These are phyloP conservation scores for Phyllosticta paracitricarpa DNA, from an alignment of 2,329 filamentous ascomycete genomes.

Conservation along the genomic window DNA sequence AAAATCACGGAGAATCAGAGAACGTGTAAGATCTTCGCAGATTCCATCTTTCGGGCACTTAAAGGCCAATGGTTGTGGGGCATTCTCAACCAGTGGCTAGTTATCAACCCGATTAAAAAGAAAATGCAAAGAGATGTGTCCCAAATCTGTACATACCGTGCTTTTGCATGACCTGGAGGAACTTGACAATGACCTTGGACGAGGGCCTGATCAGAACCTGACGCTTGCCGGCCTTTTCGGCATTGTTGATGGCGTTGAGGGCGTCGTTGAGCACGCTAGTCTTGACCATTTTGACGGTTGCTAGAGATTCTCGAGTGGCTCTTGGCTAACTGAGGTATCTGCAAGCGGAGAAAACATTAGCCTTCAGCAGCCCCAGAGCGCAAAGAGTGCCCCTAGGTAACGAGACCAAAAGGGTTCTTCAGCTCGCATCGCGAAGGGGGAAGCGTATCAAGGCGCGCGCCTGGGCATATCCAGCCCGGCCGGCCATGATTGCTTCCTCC, in stretches of 20 bases:
- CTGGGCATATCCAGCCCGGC: not conserved
- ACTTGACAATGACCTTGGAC: conserved; percentile 99
- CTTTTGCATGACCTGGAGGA: conserved; percentile 98
- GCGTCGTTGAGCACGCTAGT: conserved; percentile 99
- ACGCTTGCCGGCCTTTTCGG: conserved; percentile 99
- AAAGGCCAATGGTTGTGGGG: conserved; percentile 95
- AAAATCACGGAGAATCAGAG: conserved; percentile 68
- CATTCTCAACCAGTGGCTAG: conserved; percentile 87
- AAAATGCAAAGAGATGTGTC: conserved; percentile 1
- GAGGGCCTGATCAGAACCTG: conserved; percentile 96
- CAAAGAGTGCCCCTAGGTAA: conserved; percentile 55
- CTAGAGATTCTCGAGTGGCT: conserved; percentile 71
- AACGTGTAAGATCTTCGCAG: conserved; percentile 95
- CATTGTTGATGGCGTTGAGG: conserved; percentile 98
- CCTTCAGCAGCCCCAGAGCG: conserved; percentile 53
- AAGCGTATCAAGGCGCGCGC: conserved; percentile 33
- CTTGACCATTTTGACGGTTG: conserved; percentile 88
- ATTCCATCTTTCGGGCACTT: conserved; percentile 96
- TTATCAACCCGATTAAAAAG: conserved; percentile 90
- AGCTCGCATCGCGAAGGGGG: conserved; percentile 46
- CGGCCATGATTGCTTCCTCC: conserved; percentile 33
- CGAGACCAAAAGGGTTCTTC: conserved; percentile 52
- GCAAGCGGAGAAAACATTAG: conserved; percentile 39
- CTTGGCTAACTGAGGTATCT: conserved; percentile 52
- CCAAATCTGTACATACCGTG: conserved; percentile 65